Evolutionary conservation across 306 rosid genomes (phyloP).

Genomic region (Trifolium subterraneum): DNA sequence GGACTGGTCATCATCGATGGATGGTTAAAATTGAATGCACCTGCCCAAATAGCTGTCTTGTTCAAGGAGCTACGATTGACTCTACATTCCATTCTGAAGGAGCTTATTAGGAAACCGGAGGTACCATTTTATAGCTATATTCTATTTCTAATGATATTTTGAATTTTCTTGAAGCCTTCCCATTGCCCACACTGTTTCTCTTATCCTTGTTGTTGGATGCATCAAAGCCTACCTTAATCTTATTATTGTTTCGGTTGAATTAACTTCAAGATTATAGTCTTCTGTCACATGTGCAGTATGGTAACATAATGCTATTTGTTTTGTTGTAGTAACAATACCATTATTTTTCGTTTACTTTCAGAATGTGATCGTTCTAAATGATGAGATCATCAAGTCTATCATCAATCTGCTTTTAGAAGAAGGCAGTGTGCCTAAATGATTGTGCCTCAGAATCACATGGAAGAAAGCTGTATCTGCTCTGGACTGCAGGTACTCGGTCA

Average conservation of each 20-base stretch:
- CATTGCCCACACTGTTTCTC: background rate
- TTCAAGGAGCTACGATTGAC: constrained; percentile 86
- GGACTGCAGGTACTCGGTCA: background rate
- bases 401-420: constrained; percentile 87
- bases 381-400: constrained; percentile 78
- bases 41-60: constrained; percentile 95
- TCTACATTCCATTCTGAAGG: constrained; percentile 82
- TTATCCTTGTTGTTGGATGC: constrained; percentile 7
- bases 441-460: constrained; percentile 26
- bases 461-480: constrained; percentile 14
- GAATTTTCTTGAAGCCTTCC: constrained; percentile 27
- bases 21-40: constrained; percentile 92
- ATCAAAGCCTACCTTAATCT: constrained; percentile 29
- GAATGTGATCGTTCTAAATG: constrained; percentile 59
- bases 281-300: constrained; percentile 1
- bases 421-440: constrained; percentile 55
- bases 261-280: constrained; percentile 16
- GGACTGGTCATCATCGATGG: constrained; percentile 85
- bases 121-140: constrained; percentile 47
- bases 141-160: constrained; percentile 30
- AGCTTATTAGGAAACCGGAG: constrained; percentile 86
- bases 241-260: constrained; percentile 12
- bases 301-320: constrained; percentile 4
- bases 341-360: constrained; percentile 43
- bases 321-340: constrained; percentile 13